Conservation (phyloP, 1,284 basidiomycete species). For the Amylostereum areolatum region DNA sequence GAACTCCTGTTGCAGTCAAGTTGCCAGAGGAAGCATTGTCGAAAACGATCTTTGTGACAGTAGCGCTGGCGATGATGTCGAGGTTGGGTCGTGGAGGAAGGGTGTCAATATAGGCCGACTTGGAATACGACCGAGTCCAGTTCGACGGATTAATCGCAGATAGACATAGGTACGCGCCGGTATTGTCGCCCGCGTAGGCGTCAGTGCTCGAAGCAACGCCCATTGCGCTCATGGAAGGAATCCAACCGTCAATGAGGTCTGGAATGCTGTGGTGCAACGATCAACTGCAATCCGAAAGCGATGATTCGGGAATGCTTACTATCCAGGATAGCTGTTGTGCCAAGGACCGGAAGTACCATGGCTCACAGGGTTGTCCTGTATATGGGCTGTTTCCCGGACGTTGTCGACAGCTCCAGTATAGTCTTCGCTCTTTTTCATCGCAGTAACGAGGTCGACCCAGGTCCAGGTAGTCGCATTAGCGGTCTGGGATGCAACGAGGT, state of each 20-base stretch:
- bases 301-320: slow-evolving; percentile 29
- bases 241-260: slow-evolving; percentile 48
- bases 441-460: slow-evolving; percentile 46
- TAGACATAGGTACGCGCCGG: slow-evolving; percentile 53
- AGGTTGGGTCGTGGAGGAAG: slow-evolving; percentile 55
- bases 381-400: slow-evolving; percentile 29
- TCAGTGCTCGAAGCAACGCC: slow-evolving; percentile 38
- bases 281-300: background rate
- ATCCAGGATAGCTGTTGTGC: slow-evolving; percentile 43
- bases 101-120: slow-evolving; percentile 65
- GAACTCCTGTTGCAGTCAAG: slow-evolving; percentile 49
- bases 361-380: slow-evolving; percentile 33
- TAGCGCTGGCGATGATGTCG: slow-evolving; percentile 48
- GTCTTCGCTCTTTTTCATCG: slow-evolving; percentile 48
- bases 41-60: slow-evolving; percentile 60
- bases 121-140: slow-evolving; percentile 64
- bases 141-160: slow-evolving; percentile 60
- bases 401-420: slow-evolving; percentile 34
- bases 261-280: slow-evolving; percentile 30
- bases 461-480: slow-evolving; percentile 39
- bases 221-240: slow-evolving; percentile 34
- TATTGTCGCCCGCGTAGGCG: slow-evolving; percentile 41
- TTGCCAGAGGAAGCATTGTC: slow-evolving; percentile 33
- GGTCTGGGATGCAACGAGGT: slow-evolving; percentile 30
- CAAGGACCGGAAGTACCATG: slow-evolving; percentile 43